A percentile compares a stretch with the other conserved stretches of the same genome.
phyloP scores from a whole-genome alignment of 2,329 filamentous ascomycete genomes.

The Claviceps monticola region DNA sequence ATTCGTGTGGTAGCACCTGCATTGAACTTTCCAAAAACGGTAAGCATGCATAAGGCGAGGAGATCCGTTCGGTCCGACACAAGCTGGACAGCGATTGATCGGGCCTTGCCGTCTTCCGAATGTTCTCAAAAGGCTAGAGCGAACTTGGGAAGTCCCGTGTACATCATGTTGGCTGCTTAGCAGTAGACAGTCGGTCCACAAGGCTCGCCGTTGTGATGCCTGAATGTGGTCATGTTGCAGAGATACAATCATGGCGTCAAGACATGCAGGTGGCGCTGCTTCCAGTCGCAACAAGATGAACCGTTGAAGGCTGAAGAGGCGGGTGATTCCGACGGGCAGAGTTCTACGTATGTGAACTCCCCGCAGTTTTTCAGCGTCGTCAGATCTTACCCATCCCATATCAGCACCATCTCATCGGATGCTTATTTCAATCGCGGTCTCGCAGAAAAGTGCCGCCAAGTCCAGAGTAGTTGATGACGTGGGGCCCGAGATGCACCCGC shows the following conservation, averaged over 20 bases:
- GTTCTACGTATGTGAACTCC: not conserved
- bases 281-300: not conserved
- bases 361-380: not conserved
- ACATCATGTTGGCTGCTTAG: not conserved
- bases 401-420: not conserved
- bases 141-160: not conserved
- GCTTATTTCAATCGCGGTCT: not conserved
- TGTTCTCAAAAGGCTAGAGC: not conserved
- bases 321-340: not conserved
- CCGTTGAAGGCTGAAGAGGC: not conserved
- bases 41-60: not conserved
- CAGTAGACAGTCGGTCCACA: not conserved
- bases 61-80: constrained; percentile 1
- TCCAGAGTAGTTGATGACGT: not conserved
- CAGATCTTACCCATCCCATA: not conserved
- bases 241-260: not conserved
- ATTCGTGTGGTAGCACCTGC: not conserved
- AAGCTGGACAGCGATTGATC: not conserved
- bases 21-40: not conserved
- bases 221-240: not conserved
- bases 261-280: not conserved
- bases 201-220: not conserved
- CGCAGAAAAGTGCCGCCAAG: not conserved
- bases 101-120: not conserved
- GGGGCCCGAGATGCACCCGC: not conserved